phyloP scores from a whole-genome alignment of 768 basidiomycete species.

The Lentinula boryana region DNA sequence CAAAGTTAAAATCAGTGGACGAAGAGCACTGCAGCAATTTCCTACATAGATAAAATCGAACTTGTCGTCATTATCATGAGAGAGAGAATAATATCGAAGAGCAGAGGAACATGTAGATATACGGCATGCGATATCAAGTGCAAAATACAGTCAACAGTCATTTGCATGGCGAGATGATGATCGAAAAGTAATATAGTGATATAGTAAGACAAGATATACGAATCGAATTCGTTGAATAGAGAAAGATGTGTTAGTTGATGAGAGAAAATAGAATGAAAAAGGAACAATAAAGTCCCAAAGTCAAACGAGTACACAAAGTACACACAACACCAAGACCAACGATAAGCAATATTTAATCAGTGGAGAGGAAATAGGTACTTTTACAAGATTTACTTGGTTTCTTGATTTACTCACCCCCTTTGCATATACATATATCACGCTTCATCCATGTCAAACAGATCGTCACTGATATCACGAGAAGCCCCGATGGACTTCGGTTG shows the following conservation, averaged over 20 bases:
- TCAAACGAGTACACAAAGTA: neutral
- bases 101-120: neutral
- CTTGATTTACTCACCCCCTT: neutral
- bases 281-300: neutral
- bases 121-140: neutral
- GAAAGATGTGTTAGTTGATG: neutral
- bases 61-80: neutral
- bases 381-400: neutral
- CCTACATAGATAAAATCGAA: too few relatives aligned
- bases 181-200: neutral
- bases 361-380: conserved; percentile 2
- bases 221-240: neutral
- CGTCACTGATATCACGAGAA: conserved; percentile 9
- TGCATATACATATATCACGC: conserved; percentile 12
- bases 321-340: neutral
- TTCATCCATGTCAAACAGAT: conserved; percentile 65
- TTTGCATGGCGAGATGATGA: neutral
- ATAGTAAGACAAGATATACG: neutral
- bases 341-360: neutral
- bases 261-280: neutral
- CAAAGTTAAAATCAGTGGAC: too few relatives aligned
- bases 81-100: neutral
- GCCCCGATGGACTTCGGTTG: neutral
- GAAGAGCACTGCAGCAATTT: too few relatives aligned
- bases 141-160: neutral